Conservation (phyloP, 164 flowering plant genomes). For the Piper betle region DNA sequence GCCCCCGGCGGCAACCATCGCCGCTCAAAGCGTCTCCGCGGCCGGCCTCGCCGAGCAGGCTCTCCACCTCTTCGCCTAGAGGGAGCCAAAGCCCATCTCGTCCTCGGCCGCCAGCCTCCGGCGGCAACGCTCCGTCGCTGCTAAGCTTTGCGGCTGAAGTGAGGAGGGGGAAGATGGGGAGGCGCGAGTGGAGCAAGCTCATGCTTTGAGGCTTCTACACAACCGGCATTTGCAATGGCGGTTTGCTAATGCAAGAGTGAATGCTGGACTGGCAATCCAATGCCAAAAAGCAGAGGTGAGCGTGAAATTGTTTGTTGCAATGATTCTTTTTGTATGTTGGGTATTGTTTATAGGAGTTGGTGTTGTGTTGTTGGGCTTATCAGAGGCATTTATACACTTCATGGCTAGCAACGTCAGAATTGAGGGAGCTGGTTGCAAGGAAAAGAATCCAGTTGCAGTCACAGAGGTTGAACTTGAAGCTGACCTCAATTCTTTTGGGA, state of each 20-base stretch:
- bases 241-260: constrained; percentile 66
- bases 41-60: constrained; percentile 62
- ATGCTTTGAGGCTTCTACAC: constrained; percentile 50
- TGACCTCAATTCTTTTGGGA: constrained; percentile 60
- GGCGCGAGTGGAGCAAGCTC: constrained; percentile 50
- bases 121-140: constrained; percentile 27
- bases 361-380: neutral
- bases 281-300: constrained; percentile 59
- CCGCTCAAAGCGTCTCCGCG: constrained; percentile 42
- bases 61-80: constrained; percentile 32
- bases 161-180: constrained; percentile 64
- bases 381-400: constrained; percentile 81
- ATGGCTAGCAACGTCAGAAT: constrained; percentile 68
- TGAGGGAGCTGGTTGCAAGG: constrained; percentile 66
- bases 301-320: too few relatives aligned
- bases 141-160: constrained; percentile 49
- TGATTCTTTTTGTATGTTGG: too few relatives aligned
- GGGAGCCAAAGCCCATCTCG: constrained; percentile 59
- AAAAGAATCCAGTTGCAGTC: constrained; percentile 54
- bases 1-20: constrained; percentile 35
- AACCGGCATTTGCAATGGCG: constrained; percentile 82
- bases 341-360: too few relatives aligned
- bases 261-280: constrained; percentile 41
- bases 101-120: constrained; percentile 19
- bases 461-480: constrained; percentile 23